Evolutionary conservation across 2,329 filamentous ascomycete species (phyloP), one percentile per base, ranked within the genome.

Genomic region (Aspergillus ruber): DNA sequence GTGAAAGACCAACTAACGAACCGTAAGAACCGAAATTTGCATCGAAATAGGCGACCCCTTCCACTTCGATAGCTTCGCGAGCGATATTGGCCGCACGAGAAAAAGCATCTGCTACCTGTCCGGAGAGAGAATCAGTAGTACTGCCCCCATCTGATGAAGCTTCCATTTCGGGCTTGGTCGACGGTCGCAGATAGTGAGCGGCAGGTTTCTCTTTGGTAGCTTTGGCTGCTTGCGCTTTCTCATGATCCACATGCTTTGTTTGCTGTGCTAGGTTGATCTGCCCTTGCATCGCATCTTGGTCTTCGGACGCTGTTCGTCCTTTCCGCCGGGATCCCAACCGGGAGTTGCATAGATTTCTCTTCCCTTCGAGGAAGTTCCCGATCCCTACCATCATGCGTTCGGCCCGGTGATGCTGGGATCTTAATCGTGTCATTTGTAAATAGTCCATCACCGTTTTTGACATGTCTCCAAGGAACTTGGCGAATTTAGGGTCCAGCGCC

Each of bases 311-410:
- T 3, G 23, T n/a, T 17, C 39, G 18, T n/a, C 17, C 3, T 6
- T 35, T 12, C 9, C 48, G 46, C 2, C 21, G 27, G 10, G 42
- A 32, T 17, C 42, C n/a, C 15, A 53, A 42, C 52, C 56, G 56
- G 2, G 50, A 47, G 21, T 47, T 52, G 17, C 47, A 49, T 4
- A 56, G 38, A 20, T 36, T 60, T 6, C 64, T 66, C 38, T 66
- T 71, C 5, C 71, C 71, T 51, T 76, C 74, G 18, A 77, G 70
- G 46, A 77, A 79, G 4, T 69, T 60, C 0, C 72, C 73, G 8
- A 80, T 61, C 0, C 76, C 77, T 21, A 75, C 73, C 2, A 82
- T 74, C 64, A 83, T 81, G 27, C 76, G 71, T 48, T 79, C 77
- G 3, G 76, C 74, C 45, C 79, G 71, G 44, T 42, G 21, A 45